A percentile compares a stretch with the other conserved stretches of the same genome.
Evolutionary conservation across 805 yeast genomes (phyloP).

Genomic region (Cyberlindnera maclurae): DNA sequence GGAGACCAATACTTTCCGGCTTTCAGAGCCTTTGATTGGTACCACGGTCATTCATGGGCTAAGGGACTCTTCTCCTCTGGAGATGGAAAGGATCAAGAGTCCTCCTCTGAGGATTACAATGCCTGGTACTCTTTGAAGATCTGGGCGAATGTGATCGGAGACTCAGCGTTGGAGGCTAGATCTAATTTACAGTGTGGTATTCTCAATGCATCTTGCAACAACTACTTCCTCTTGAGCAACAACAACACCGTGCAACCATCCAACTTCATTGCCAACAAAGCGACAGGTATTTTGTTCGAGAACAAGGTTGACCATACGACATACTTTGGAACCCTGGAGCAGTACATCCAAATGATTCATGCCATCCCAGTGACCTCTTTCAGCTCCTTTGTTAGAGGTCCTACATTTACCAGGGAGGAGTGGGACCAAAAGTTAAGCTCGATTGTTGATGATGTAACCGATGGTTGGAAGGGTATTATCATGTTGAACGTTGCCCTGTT

Average conservation of each 20-base stretch:
- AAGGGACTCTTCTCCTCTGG: conserved; percentile 64
- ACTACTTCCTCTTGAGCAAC: conserved; percentile 47
- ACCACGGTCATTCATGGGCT: conserved; percentile 73
- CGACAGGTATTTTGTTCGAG: conserved; percentile 68
- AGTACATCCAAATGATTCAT: conserved; percentile 74
- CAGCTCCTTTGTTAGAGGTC: conserved; percentile 51
- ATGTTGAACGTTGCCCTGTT: conserved; percentile 67
- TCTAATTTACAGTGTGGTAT: conserved; percentile 57
- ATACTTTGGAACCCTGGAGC: conserved; percentile 64
- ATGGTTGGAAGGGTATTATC: conserved; percentile 70
- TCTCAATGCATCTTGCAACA: conserved; percentile 43
- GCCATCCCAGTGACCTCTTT: conserved; percentile 69
- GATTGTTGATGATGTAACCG: conserved; percentile 42
- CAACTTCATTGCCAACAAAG: conserved; percentile 52
- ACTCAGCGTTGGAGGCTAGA: conserved; percentile 43
- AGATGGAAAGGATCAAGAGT: conserved; percentile 74
- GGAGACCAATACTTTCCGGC: conserved; percentile 57
- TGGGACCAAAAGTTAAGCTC: conserved; percentile 46
- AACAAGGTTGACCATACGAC: conserved; percentile 70
- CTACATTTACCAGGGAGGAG: conserved; percentile 52
- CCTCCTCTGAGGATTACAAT: conserved; percentile 69
- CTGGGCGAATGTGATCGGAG: conserved; percentile 52
- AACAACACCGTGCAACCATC: conserved; percentile 51
- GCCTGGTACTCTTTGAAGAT: conserved; percentile 61
- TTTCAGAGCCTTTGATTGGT: conserved; percentile 68